Percentiles rank a stretch among this genome's conserved stretches.
Conservation (phyloP, 2,329 filamentous ascomycete genomes). For the Geosmithia flava region DNA sequence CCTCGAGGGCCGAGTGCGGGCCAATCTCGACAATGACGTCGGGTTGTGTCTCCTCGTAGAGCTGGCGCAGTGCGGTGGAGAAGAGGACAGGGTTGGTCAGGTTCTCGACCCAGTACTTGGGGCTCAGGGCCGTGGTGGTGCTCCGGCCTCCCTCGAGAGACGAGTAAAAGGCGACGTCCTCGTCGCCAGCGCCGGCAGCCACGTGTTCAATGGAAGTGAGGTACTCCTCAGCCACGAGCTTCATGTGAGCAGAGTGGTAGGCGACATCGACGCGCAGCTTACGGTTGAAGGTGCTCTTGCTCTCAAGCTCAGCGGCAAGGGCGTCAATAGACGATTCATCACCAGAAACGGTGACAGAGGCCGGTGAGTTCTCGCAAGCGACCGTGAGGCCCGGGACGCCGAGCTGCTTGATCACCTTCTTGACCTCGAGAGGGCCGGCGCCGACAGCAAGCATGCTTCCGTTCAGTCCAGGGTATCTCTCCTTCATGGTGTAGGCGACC, state of each 20-base stretch:
- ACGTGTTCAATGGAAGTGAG: not conserved
- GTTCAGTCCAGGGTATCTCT: slow-evolving; percentile 10
- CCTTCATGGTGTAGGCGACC: slow-evolving; percentile 14
- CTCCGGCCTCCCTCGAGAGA: not conserved
- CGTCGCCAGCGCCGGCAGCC: not conserved
- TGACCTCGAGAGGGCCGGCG: slow-evolving; percentile 15
- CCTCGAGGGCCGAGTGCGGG: slow-evolving; percentile 5
- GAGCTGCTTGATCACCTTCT: not conserved
- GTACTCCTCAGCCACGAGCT: slow-evolving; percentile 10
- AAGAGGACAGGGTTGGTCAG: slow-evolving; percentile 20
- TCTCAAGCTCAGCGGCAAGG: slow-evolving; percentile 2
- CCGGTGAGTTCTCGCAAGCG: slow-evolving; percentile 7
- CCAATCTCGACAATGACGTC: slow-evolving; percentile 5
- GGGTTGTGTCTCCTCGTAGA: slow-evolving; percentile 12
- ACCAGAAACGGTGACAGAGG: slow-evolving; percentile 4
- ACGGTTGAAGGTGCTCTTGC: slow-evolving; percentile 2
- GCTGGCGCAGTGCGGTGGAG: slow-evolving; percentile 13
- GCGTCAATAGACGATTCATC: slow-evolving; percentile 3
- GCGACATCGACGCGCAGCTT: slow-evolving; percentile 7
- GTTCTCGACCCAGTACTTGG: slow-evolving; percentile 21
- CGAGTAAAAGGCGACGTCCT: slow-evolving; percentile 2
- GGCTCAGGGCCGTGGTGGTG: not conserved
- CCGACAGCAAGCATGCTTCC: slow-evolving; percentile 47
- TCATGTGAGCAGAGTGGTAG: slow-evolving; percentile 8
- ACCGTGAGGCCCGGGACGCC: not conserved